phyloP scores from a whole-genome alignment of 192 early-diverging fungal genomes.

The Helicostylum pulchrum region DNA sequence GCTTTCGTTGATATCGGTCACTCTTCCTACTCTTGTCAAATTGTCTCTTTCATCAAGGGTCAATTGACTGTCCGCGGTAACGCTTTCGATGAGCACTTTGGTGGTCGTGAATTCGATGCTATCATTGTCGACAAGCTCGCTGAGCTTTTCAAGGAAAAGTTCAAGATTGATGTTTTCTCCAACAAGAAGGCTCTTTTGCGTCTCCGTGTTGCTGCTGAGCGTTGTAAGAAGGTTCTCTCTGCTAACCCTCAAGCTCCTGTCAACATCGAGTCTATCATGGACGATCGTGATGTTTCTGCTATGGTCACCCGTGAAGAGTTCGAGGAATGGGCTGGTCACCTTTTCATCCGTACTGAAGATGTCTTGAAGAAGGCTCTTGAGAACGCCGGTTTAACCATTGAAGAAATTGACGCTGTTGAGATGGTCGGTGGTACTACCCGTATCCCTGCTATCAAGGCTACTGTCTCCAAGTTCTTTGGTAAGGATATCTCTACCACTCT shows the following conservation, averaged over 20 bases:
- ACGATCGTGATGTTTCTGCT: constrained; percentile 89
- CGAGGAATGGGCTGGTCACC: constrained; percentile 72
- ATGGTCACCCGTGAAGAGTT: constrained; percentile 84
- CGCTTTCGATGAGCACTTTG: constrained; percentile 91
- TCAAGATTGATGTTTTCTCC: constrained; percentile 87
- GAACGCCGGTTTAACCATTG: constrained; percentile 66
- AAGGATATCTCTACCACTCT: constrained; percentile 88
- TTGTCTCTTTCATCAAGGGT: constrained; percentile 94
- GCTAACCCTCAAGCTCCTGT: constrained; percentile 89
- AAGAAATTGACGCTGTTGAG: constrained; percentile 93
- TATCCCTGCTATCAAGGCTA: constrained; percentile 90
- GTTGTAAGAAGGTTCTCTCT: constrained; percentile 94
- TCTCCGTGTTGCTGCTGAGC: constrained; percentile 84
- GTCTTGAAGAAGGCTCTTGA: constrained; percentile 77
- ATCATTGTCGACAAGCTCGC: constrained; percentile 84
- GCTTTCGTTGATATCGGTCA: constrained; percentile 94
- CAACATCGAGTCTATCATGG: constrained; percentile 95
- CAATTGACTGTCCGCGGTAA: constrained; percentile 89
- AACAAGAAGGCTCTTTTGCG: constrained; percentile 91
- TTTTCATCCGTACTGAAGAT: constrained; percentile 65
- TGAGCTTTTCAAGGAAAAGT: constrained; percentile 88
- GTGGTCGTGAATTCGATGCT: constrained; percentile 95
- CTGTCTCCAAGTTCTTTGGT: constrained; percentile 84
- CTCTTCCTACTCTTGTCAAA: constrained; percentile 70
- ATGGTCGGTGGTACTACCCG: constrained; percentile 92